Evolutionary conservation across 2,329 filamentous ascomycete genomes (phyloP).

Genomic region (Calonectria pseudoreteaudii): DNA sequence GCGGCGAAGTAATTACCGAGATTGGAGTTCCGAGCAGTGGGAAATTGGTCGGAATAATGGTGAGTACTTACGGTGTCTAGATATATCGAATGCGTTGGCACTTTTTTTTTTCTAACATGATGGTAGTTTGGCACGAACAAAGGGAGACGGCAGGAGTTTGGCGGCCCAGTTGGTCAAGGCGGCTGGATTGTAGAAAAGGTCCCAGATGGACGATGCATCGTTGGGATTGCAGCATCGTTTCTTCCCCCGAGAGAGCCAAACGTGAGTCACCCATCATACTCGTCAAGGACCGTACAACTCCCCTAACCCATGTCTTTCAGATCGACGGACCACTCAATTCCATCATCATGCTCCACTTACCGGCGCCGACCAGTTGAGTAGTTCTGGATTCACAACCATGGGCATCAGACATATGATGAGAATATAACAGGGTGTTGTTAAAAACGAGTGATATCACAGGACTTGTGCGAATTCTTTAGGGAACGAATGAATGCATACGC

Average conservation of each 20-base stretch:
- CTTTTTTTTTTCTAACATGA: not conserved
- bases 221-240: conserved; percentile 7
- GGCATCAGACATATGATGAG: no score
- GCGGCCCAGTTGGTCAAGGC: not conserved
- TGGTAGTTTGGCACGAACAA: conserved; percentile 1
- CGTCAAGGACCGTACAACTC: not conserved
- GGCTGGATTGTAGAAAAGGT: not conserved
- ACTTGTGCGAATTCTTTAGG: not conserved
- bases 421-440: no score
- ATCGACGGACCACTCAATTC: not conserved
- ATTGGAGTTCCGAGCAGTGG: conserved; percentile 9
- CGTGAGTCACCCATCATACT: not conserved
- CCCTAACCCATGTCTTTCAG: not conserved
- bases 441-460: not conserved
- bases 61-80: not conserved
- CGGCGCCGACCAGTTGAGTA: not conserved
- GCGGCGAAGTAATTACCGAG: conserved; percentile 8
- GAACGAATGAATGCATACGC: not conserved
- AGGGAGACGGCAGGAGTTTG: not conserved
- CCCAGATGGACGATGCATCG: not conserved
- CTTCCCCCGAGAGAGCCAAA: not conserved
- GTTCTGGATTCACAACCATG: no score
- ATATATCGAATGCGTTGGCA: not conserved
- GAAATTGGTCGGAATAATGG: conserved; percentile 11
- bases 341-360: not conserved